Conservation (phyloP, 441 rosid genomes). For the Syzygium malaccense region DNA sequence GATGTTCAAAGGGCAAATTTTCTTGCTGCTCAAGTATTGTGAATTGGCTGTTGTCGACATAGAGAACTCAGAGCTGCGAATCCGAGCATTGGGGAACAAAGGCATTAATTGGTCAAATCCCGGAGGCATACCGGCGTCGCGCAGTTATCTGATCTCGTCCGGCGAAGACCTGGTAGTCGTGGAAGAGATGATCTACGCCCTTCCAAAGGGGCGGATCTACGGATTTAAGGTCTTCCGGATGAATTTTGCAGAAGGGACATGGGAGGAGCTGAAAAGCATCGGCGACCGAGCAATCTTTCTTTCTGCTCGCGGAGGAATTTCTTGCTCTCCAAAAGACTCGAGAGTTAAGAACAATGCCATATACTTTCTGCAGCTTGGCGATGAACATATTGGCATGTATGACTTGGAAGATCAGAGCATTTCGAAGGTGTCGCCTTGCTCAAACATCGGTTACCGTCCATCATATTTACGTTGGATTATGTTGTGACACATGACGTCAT, state of each 20-base stretch:
- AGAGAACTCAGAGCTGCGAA: too few species aligned
- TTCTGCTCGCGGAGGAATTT: neutral
- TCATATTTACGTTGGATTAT: neutral
- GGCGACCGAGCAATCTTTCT: neutral
- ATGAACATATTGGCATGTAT: neutral
- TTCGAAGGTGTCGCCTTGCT: neutral
- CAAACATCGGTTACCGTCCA: neutral
- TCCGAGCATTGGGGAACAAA: neutral
- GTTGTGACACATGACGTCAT: neutral
- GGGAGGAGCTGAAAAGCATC: neutral
- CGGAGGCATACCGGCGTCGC: rapidly evolving
- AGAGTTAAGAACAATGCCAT: neutral
- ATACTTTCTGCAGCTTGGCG: neutral
- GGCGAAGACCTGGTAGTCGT: rapidly evolving
- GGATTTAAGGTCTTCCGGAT: neutral
- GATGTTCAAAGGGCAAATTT: too few species aligned
- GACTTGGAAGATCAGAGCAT: neutral
- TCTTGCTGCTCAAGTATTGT: too few species aligned
- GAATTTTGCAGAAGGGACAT: neutral
- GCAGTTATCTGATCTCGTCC: neutral
- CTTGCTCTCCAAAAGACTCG: neutral
- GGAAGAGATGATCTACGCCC: neutral
- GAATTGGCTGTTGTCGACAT: too few species aligned
- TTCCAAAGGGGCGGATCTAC: rapidly evolving
- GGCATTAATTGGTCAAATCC: neutral